These are phyloP conservation scores for Cyclotella sp. DNA, from an alignment of 108 stramenopile genomes.

Conservation along the genomic window DNA sequence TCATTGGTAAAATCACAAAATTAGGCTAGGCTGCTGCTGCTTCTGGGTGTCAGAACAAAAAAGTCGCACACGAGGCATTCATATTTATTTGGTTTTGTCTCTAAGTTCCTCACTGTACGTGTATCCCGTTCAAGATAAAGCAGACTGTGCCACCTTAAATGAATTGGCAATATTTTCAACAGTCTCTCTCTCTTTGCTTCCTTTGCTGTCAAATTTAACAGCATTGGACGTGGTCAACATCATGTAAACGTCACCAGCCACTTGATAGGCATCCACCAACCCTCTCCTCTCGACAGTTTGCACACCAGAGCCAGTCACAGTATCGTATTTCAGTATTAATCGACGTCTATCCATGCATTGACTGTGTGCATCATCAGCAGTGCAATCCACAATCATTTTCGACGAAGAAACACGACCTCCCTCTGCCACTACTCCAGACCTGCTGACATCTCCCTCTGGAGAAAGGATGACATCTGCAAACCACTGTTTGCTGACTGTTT, in stretches of 20 bases:
- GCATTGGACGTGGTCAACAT: slow-evolving; percentile 76
- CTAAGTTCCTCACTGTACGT: not conserved
- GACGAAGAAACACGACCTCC: slow-evolving; percentile 61
- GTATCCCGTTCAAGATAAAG: slow-evolving; percentile 3
- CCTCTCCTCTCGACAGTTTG: slow-evolving; percentile 74
- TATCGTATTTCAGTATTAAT: slow-evolving; percentile 67
- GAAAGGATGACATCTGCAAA: slow-evolving; percentile 67
- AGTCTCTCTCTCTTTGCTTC: slow-evolving; percentile 74
- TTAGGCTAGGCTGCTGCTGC: too few relatives aligned
- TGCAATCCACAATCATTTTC: slow-evolving; percentile 54
- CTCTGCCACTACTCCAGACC: slow-evolving; percentile 67
- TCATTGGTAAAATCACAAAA: too few relatives aligned
- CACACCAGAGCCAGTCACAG: slow-evolving; percentile 72
- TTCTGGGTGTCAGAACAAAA: too few relatives aligned
- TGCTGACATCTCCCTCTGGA: slow-evolving; percentile 62
- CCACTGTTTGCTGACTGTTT: slow-evolving; percentile 55
- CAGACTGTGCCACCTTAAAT: slow-evolving; percentile 51
- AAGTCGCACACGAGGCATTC: too few relatives aligned
- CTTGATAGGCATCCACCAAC: slow-evolving; percentile 76
- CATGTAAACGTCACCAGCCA: slow-evolving; percentile 69
- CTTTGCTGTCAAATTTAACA: slow-evolving; percentile 71
- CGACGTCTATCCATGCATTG: slow-evolving; percentile 53
- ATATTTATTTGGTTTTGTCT: not conserved
- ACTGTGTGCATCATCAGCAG: slow-evolving; percentile 29
- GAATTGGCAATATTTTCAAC: slow-evolving; percentile 76